Percentiles rank a stretch among this genome's conserved stretches.
Evolutionary conservation across 805 yeast species (phyloP).

Genomic region (Blastobotrys parvus): DNA sequence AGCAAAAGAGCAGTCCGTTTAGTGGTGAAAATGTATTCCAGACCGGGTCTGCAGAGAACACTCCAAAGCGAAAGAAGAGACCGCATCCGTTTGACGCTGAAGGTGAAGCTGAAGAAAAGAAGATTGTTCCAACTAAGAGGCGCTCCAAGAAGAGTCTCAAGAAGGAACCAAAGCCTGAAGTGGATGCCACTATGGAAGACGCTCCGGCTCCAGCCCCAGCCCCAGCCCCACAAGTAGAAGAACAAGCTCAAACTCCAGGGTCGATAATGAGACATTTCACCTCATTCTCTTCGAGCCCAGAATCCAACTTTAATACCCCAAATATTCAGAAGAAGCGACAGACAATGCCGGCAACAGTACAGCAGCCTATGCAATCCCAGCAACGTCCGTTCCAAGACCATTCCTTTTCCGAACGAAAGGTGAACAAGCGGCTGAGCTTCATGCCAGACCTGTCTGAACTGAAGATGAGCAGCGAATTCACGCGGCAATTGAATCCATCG

Average conservation of each 20-base stretch:
- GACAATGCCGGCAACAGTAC: conserved; percentile 8
- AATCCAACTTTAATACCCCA: conserved; percentile 8
- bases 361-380: conserved; percentile 3
- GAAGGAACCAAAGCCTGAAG: not conserved
- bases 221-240: conserved; percentile 1
- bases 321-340: not conserved
- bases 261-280: conserved; percentile 8
- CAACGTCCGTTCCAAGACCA: conserved; percentile 4
- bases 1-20: conserved; percentile 8
- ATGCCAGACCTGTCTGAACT: conserved; percentile 18
- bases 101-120: conserved; percentile 4
- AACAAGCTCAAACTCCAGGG: conserved; percentile 5
- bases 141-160: conserved; percentile 3
- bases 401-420: not conserved
- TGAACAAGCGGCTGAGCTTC: conserved; percentile 15
- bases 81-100: conserved; percentile 1
- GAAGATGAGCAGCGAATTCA: conserved; percentile 13
- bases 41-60: conserved; percentile 5
- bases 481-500: conserved; percentile 1
- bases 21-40: conserved; percentile 13
- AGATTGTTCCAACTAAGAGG: conserved; percentile 3
- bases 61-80: conserved; percentile 7
- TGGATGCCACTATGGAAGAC: no score
- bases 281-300: conserved; percentile 12
- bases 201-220: no score